Base-by-base conservation (phyloP, 805 yeast species). In the Barnettozyma salicaria region DNA sequence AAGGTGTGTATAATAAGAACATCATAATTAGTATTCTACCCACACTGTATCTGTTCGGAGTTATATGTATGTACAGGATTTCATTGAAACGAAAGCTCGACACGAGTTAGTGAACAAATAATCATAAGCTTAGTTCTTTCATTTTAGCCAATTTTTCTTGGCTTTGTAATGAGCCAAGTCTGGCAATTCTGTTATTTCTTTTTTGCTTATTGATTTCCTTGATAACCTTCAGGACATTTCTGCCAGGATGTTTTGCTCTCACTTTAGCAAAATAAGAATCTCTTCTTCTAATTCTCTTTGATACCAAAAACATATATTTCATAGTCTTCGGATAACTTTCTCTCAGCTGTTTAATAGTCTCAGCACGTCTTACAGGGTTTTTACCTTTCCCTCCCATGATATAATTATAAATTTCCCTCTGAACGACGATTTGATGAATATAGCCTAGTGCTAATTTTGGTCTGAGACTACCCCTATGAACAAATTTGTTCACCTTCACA, bases 311-410 rank as follows among this genome's bases (percentile, higher is more conserved):
- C 25, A 47, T 28, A n/a, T 29, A 30, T 20, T 53, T 57, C 63
- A 64, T 61, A 12, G 56, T 48, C 39, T 54, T 53, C 19, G 63
- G 62, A 43, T 61, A 61, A 11, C 43, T 28, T 14, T 34, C 34
- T 9, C 42, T 40, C 27, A 62, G 48, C 11, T 44, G 36, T 9
- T 30, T 22, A 8, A 59, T 18, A 16, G 40, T 35, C 6, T 47
- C 45, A 2, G 43, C 18, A 9, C 44, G 8, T 10, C 53, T 40
- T 6, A 34, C 35, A 21, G 24, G 24, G 38, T 43, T 18, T 27
- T 16, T 23, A 28, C 36, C 32, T 7, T 27, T 39, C 13, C 41
- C 41, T 13, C 37, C 32, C 30, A 46, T 27, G 19, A 52, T 43
- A 39, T 53, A 48, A 30, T 51, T 40, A 43, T 60, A 59, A 6